A percentile compares a stretch with the other conserved stretches of the same genome.
Conservation (phyloP, 2,329 filamentous ascomycete species). For the Plectosphaerella cucumerina region DNA sequence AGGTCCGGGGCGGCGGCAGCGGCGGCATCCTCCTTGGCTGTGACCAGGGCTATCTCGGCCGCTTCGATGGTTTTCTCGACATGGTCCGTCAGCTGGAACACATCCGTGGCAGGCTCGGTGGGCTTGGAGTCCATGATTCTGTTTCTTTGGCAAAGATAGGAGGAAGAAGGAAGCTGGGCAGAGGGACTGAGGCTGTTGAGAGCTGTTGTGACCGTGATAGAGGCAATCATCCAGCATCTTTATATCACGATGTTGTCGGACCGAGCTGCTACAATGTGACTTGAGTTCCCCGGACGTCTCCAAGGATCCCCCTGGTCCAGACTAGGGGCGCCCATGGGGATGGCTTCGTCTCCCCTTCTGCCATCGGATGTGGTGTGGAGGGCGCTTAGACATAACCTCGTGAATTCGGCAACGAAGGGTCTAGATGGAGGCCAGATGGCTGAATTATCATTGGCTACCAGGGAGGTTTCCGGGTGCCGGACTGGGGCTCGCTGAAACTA, state of each 20-base stretch:
- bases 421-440: not conserved
- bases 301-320: not conserved
- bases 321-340: not conserved
- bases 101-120: not conserved
- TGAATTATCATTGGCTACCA: conserved; percentile 1
- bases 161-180: not conserved
- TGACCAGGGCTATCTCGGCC: not conserved
- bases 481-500: too few relatives aligned
- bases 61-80: conserved; percentile 2
- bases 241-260: conserved; percentile 2
- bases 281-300: not conserved
- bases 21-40: not conserved
- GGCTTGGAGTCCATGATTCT: conserved; percentile 3
- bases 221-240: not conserved
- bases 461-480: too few relatives aligned
- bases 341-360: not conserved
- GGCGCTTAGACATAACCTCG: not conserved
- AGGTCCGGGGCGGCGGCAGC: conserved; percentile 11
- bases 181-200: not conserved
- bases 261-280: not conserved
- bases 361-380: not conserved
- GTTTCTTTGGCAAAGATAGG: not conserved
- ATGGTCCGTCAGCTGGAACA: conserved; percentile 1
- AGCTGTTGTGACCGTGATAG: not conserved
- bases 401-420: not conserved